phyloP scores from a whole-genome alignment of 805 yeast genomes.

The Nakazawaea ambrosiae region DNA sequence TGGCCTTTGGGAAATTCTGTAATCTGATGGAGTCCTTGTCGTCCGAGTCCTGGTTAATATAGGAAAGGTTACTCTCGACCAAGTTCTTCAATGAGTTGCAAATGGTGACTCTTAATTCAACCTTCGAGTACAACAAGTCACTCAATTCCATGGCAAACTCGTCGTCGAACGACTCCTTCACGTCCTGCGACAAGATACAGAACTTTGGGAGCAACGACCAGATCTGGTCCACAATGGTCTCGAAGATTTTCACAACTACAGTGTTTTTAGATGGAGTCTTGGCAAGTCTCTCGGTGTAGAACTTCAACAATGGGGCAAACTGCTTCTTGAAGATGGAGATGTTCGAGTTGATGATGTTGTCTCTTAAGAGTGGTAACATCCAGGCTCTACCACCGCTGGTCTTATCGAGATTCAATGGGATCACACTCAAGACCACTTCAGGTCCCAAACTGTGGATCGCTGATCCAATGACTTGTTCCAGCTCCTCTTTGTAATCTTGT shows the following conservation, averaged over 20 bases:
- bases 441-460: conserved; percentile 84
- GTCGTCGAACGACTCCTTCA: conserved; percentile 56
- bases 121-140: conserved; percentile 65
- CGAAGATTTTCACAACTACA: conserved; percentile 68
- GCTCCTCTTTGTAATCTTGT: conserved; percentile 59
- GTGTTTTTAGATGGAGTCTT: conserved; percentile 43
- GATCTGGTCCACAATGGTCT: conserved; percentile 82
- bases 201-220: conserved; percentile 90
- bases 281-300: conserved; percentile 43
- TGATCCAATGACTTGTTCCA: conserved; percentile 74
- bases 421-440: conserved; percentile 59
- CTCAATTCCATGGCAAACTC: conserved; percentile 73
- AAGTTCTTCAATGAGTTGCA: conserved; percentile 75
- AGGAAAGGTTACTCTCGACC: conserved; percentile 68
- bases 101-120: conserved; percentile 69
- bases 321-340: conserved; percentile 55
- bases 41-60: conserved; percentile 52
- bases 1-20: conserved; percentile 48
- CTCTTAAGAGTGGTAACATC: conserved; percentile 87
- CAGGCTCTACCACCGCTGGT: conserved; percentile 82
- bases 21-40: conserved; percentile 50
- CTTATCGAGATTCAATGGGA: conserved; percentile 73
- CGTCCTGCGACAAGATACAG: conserved; percentile 79
- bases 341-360: conserved; percentile 67
- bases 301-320: conserved; percentile 58